Evolutionary conservation across 179 eudicot genomes (phyloP), one percentile per base, ranked within the genome.

Genomic region (Silene coronaria): DNA sequence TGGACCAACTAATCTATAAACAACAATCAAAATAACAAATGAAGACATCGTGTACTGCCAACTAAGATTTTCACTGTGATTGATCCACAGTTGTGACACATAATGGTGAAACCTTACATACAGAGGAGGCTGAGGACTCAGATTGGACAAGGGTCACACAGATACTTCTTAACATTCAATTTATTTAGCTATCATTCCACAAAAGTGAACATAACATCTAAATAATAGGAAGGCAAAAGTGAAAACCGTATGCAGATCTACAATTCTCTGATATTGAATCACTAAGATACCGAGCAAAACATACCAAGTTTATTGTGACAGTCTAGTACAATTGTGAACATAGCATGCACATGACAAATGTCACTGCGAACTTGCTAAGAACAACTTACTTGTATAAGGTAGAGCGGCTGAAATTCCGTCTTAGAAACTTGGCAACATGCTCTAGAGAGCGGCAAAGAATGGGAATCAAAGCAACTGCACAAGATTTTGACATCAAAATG

Each of bases 401-500:
- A 73, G 98, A 90, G 73, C 88, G 86, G 71, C 83, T 85, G 85
- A 94, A 94, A 76, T 94, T 94, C 42, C 90, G 89, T 82, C 97
- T 89, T 55, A 92, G 89, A 70, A 92, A 92, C 86, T 89, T 94
- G 42, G 97, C 97, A 77, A 90, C 91, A 84, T 84, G 90, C 83
- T 94, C 97, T 38, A 94, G 82, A 30, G 90, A 82, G 67, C 92
- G 92, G 82, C 97, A 94, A 60, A 92, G 67, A 28, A 94, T 75
- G 28, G 98, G 97, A 76, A 94, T 83, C 67, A 92, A 79, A 79
- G 98, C 96, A 90, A 92, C 98, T 94, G 96, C 79, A 77, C 66
- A 19, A 55, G 67, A 58, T 71, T 55, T 77, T 17, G 68, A 65
- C 53, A 72, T 61, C 63, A 70, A 13, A 11, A 77, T 13, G 64